phyloP scores from a whole-genome alignment of 192 early-diverging fungal genomes.

The Hyaloraphidium curvatum region DNA sequence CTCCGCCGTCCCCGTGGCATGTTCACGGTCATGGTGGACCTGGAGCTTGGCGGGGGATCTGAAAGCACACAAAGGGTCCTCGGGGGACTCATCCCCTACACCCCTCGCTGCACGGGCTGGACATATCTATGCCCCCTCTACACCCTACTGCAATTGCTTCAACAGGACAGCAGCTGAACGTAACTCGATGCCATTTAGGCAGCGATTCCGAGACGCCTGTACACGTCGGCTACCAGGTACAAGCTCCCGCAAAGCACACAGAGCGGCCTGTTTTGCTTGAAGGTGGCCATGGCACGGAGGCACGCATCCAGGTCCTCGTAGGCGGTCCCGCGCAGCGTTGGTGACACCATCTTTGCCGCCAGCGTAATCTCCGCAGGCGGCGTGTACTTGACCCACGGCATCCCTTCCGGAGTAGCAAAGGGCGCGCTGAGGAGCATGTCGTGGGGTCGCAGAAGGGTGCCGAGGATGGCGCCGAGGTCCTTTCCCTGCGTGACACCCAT shows the following conservation, averaged over 20 bases:
- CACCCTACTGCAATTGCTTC: too few species aligned
- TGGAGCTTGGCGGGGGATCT: too few species aligned
- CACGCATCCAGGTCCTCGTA: not conserved
- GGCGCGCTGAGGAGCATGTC: slow-evolving; percentile 47
- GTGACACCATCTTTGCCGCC: not conserved
- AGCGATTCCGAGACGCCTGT: too few species aligned
- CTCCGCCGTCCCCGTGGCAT: too few species aligned
- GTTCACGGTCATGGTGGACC: too few species aligned
- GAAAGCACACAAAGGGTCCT: too few species aligned
- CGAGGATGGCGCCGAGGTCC: slow-evolving; percentile 36
- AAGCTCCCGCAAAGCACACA: not conserved
- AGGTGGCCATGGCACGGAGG: not conserved
- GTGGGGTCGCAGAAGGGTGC: slow-evolving; percentile 24
- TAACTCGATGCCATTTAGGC: too few species aligned
- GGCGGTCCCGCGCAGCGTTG: not conserved
- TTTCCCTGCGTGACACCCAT: slow-evolving; percentile 55
- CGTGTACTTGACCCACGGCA: slow-evolving; percentile 66
- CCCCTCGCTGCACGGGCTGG: too few species aligned
- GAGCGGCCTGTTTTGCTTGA: not conserved
- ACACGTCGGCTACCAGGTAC: not conserved
- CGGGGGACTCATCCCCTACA: too few species aligned
- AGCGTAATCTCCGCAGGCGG: slow-evolving; percentile 20
- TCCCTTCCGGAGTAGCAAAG: slow-evolving; percentile 58
- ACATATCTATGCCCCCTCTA: too few species aligned
- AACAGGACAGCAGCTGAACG: too few species aligned